Base-by-base conservation (phyloP, 2,329 filamentous ascomycete genomes). In the Thelonectria rubi region DNA sequence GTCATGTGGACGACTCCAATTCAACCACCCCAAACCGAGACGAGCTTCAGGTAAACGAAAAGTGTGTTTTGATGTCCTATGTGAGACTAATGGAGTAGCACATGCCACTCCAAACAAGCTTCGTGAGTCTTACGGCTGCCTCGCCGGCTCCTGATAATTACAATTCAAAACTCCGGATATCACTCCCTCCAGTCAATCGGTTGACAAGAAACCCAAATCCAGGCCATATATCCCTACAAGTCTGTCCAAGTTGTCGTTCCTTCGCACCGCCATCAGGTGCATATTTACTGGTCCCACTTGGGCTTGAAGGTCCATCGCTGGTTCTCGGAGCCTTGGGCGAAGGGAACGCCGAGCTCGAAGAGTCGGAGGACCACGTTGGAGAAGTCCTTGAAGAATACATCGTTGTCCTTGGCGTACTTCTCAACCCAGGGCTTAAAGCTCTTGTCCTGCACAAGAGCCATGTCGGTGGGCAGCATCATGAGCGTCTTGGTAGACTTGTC, bases 401-500 rank as follows among this genome's bases (percentile, higher is more conserved):
- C 91, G 78, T 92, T 92, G 80, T 97, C 92, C 84, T 92, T 92
- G 73, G 94, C 94, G 76, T 97, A 98, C 77, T 89, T 88, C 79
- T 97, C 88, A 30, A 94, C 92, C 73, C 86, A 89, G 74, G 86
- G 82, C 80, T 86, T 88, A 85, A 98, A 96, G 69, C 83, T 84
- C 86, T 94, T 94, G 81, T 98, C 94, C 81, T 94, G 87, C 74
- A 97, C 81, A 58, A 98, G 84, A 58, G 90, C 91, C 80, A 96
- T 88, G 75, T 99, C 94, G 67, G 93, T 91, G 55, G 95, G 95
- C 78, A 99, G 83, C 94, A 99, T 98, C 95, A 99, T 98, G 72
- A 98, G 82, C 43, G 85, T 85, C 86, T 97, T 94, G 73, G 90
- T 92, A 74, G 84, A 87, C 82, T 91, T 91, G 81, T 98, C 94